Base-by-base conservation (phyloP, 371 early-diverging fungal genomes). In the Lichtheimia ornata region DNA sequence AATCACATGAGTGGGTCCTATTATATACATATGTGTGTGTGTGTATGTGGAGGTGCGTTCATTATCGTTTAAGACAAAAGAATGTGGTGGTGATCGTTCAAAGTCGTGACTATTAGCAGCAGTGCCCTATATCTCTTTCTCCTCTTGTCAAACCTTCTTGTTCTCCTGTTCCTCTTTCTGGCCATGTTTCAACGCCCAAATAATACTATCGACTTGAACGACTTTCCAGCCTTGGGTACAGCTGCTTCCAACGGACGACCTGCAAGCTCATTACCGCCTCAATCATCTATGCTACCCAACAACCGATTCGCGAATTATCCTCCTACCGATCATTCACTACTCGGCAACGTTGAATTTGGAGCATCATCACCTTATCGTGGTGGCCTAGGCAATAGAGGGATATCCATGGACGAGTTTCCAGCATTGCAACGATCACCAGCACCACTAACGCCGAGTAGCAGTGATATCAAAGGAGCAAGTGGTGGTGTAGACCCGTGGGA, bases 381-480 rank as follows among this genome's bases (percentile, higher is more conserved):
- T 35, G 42, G 35, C 24, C 50, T 66, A 17, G 70, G 65, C 58
- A 75, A 71, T 59, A 66, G 77, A 66, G 67, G 77, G 18, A 77
- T 77, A 61, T 73, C 77, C 13, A 74, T 77, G 65, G 81, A 80
- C 52, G 81, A 80, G 25, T 80, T 80, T 56, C 81, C 81, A 53
- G 81, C 81, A 47, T 58, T 80, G 55, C 63, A 70, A 62, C 73
- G 75, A 62, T 66, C 61, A 22, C 44, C 30, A 30, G 45, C 51
- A 13, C 57, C 72, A 27, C 60, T 59, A 28, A 55, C 67, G 4
- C 61, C 76, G 44, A 73, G 71, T 50, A 72, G 73, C 53, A 71
- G 67, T 49, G 67, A 67, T 50, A 59, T 75, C 62, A 52, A 62
- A 22, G 56, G 43, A 4, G 40, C 51, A 43, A 69, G 70, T 9